Evolutionary conservation across 257 asterid species (phyloP).

Genomic region (Perilla frutescens): DNA sequence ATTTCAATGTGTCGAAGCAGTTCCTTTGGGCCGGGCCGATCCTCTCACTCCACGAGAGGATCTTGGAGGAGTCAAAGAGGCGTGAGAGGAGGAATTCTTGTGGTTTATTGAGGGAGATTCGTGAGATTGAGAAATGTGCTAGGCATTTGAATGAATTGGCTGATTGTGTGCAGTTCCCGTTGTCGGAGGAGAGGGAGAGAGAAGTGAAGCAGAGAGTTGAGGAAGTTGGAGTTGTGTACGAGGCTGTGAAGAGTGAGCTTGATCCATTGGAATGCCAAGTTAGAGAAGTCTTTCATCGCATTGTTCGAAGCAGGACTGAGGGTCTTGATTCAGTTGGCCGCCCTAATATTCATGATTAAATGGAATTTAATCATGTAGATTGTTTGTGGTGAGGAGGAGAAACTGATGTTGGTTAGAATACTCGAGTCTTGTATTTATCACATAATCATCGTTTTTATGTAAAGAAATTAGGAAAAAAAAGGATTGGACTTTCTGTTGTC

Average conservation of each 20-base stretch:
- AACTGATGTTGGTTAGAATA: neutral
- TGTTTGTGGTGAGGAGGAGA: neutral
- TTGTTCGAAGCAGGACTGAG: constrained; percentile 71
- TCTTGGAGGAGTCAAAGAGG: constrained; percentile 81
- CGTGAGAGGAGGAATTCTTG: constrained; percentile 66
- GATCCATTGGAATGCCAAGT: constrained; percentile 83
- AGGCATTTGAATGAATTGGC: constrained; percentile 59
- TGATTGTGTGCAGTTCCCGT: constrained; percentile 63
- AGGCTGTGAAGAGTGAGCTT: constrained; percentile 59
- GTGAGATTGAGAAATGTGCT: constrained; percentile 68
- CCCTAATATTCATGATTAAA: constrained; percentile 40
- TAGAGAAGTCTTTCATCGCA: constrained; percentile 78
- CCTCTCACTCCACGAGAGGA: constrained; percentile 74
- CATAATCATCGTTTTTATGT: constrained; percentile 27
- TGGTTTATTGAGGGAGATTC: constrained; percentile 86
- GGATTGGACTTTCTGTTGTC: constrained; percentile 37
- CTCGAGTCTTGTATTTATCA: constrained; percentile 13
- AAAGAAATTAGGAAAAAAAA: constrained; percentile 33
- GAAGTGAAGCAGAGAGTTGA: constrained; percentile 66
- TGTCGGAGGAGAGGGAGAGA: constrained; percentile 63
- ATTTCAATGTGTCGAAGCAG: constrained; percentile 62
- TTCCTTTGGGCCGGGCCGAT: constrained; percentile 74
- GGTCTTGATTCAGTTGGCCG: constrained; percentile 59
- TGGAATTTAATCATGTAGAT: neutral
- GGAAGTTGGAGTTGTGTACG: constrained; percentile 62